Conservation (phyloP, 169 alveolate genomes). For the Neospora caninum region DNA sequence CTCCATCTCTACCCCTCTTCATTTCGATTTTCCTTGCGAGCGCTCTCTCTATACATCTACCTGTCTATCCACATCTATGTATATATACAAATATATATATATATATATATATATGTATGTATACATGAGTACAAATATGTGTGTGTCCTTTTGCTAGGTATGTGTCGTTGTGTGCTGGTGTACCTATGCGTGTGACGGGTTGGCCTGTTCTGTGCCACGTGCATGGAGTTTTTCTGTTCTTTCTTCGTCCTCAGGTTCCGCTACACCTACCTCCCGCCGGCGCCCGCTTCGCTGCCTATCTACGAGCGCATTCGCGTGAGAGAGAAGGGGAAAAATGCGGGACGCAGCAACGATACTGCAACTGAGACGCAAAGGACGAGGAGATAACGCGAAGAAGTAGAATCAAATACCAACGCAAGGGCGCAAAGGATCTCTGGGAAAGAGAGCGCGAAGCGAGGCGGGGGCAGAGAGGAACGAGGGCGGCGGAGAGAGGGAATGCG, state of each 20-base stretch:
- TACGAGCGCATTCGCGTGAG: constrained; percentile 27
- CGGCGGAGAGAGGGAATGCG: background rate
- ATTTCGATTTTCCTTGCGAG: background rate
- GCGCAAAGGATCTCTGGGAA: no score
- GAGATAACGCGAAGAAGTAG: background rate
- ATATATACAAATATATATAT: background rate
- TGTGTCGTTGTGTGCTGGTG: background rate
- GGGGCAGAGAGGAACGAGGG: background rate
- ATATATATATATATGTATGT: background rate
- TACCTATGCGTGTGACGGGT: background rate
- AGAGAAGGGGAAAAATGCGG: background rate
- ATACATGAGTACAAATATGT: no score
- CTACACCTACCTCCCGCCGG: constrained; percentile 4
- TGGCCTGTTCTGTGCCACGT: background rate
- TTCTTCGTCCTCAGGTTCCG: background rate
- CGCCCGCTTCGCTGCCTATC: background rate
- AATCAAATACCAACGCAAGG: background rate
- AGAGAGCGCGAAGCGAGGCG: background rate
- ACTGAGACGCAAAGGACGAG: background rate
- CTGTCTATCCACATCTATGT: background rate
- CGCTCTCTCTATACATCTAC: background rate
- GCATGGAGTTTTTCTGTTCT: background rate
- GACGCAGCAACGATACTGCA: background rate
- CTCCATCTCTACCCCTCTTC: background rate
- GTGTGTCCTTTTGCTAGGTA: background rate